Conservation (phyloP, 805 yeast genomes). For the Myxozyma neglecta region DNA sequence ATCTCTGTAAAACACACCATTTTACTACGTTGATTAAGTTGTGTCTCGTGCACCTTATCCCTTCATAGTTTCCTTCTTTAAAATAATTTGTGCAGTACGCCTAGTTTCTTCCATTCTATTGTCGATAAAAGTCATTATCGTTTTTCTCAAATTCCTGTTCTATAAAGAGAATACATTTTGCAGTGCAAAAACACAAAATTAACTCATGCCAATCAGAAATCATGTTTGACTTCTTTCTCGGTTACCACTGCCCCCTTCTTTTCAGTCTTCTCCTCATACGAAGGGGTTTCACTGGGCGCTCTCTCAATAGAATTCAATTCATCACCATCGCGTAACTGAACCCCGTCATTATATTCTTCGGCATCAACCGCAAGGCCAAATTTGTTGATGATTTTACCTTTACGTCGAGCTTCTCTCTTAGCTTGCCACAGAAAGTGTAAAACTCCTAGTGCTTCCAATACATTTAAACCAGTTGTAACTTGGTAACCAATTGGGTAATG, state of each 20-base stretch:
- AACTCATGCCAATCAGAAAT: neutral
- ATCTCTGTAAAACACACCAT: no score
- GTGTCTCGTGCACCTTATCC: no score
- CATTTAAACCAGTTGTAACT: conserved; percentile 16
- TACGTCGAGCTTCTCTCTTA: conserved; percentile 6
- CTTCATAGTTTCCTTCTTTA: no score
- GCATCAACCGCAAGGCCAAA: conserved; percentile 14
- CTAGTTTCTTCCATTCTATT: no score
- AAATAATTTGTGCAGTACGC: no score
- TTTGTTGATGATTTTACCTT: conserved; percentile 9
- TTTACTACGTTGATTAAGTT: no score
- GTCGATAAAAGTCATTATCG: no score
- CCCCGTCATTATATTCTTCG: neutral
- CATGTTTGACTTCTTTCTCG: neutral
- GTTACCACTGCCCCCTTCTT: neutral
- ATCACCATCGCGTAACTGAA: neutral
- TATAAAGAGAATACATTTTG: no score
- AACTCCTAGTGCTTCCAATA: conserved; percentile 9
- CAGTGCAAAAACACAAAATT: no score
- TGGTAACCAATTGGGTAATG: conserved; percentile 33
- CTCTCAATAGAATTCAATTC: neutral
- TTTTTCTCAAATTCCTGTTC: neutral
- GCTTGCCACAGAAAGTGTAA: conserved; percentile 8
- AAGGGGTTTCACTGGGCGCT: neutral
- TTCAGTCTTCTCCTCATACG: neutral